Base-by-base conservation (phyloP, 192 early-diverging fungal genomes). In the Coemansia sp. region DNA sequence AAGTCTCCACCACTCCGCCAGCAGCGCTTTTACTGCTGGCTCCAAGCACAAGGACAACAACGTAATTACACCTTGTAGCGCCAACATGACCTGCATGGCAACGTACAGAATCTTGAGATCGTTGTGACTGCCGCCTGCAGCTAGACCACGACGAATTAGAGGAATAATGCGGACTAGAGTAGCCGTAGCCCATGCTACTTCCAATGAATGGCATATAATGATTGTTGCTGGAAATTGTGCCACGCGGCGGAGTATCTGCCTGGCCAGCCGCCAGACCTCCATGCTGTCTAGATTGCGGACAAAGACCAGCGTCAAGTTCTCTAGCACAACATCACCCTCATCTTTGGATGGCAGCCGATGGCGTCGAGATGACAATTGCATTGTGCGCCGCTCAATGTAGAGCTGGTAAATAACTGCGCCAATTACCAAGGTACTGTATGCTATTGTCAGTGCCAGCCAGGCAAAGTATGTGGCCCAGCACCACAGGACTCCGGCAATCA, bases 401-500 rank as follows among this genome's bases (percentile, higher is more conserved):
- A 70, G 33, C 9, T 55, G 54, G 17, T 55, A 63, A 0, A 70
- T 70, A 17, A 70, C 61, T 4, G 56, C 55, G 8, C 40, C 56
- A 7, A 70, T 59, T 14, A 70, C 61, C 21, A 70, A 10, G 2
- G 53, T 26, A 22, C 68, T 46, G 34, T 70, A 70, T 8, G 32
- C 35, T 0, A 72, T 43, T 8, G 70, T 72, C 21, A 72, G 37
- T 3, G 70, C 62, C 1, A 72, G 42, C 70, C 70, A 72, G n/a
- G 58, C 63, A 61, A 72, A 72, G 35, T 72, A 72, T 18, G 70
- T 65, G 14, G 53, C 64, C 70, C 70, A 72, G 38, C 62, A 65
- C 58, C 64, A 72, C 33, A 66, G 52, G 2, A 72, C 21, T 0
- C 70, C 70, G 0, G 60, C 54, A 50, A 66, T 53, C 4, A 66